These are phyloP conservation scores for Puccinia novopanici DNA, from an alignment of 1,284 basidiomycete species.

Conservation along the genomic window DNA sequence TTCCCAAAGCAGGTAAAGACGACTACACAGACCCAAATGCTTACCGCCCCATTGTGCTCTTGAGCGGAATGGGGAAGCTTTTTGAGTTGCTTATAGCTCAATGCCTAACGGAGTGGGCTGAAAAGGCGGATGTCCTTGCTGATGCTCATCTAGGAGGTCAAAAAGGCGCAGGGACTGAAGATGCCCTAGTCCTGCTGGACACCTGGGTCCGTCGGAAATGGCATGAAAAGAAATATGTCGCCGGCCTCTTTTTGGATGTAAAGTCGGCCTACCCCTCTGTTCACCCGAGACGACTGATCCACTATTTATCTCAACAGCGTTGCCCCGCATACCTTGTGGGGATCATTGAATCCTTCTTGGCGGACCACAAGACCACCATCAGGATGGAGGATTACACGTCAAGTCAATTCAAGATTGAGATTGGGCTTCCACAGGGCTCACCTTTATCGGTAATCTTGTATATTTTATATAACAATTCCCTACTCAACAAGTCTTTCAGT, in stretches of 20 bases:
- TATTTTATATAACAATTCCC: too few species aligned
- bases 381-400: neutral
- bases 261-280: too few species aligned
- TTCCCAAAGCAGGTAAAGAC: neutral
- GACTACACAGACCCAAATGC: conserved; percentile 6
- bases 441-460: too few species aligned
- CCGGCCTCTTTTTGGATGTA: too few species aligned
- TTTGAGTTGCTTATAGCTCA: neutral
- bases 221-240: too few species aligned
- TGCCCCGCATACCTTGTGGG: neutral
- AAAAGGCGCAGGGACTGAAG: too few species aligned
- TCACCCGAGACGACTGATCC: too few species aligned
- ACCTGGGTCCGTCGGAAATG: too few species aligned
- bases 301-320: neutral
- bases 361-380: neutral
- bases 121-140: neutral
- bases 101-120: neutral
- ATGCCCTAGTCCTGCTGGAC: too few species aligned
- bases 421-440: too few species aligned
- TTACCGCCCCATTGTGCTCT: conserved; percentile 16
- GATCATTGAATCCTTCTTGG: neutral
- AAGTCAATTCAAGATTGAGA: neutral
- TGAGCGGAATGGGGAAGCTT: conserved; percentile 18
- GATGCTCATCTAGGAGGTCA: conserved; percentile 10
- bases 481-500: too few species aligned